Conservation (phyloP, 192 early-diverging fungal genomes). For the Gamsiella multidivaricata region DNA sequence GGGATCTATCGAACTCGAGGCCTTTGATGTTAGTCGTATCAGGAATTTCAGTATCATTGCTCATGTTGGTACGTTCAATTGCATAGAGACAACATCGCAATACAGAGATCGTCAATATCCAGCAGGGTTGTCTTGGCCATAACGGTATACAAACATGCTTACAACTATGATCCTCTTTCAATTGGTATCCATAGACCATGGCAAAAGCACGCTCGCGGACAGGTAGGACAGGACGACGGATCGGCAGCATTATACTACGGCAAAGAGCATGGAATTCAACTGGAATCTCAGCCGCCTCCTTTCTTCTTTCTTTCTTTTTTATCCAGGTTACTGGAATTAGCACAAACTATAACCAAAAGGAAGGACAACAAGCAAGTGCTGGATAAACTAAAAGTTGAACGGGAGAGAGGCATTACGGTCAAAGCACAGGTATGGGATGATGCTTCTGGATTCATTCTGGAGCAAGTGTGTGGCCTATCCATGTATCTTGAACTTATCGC, state of each 20-base stretch:
- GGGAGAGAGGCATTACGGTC: conserved; percentile 96
- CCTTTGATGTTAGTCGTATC: conserved; percentile 82
- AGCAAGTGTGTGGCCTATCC: not conserved
- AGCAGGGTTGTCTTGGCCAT: too few species aligned
- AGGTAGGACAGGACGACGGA: conserved; percentile 35
- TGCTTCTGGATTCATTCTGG: not conserved
- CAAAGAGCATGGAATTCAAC: not conserved
- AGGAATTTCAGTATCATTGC: conserved; percentile 95
- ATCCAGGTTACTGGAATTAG: conserved; percentile 85
- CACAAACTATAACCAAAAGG: conserved; percentile 81
- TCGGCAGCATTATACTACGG: too few species aligned
- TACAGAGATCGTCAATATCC: too few species aligned
- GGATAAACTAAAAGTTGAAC: conserved; percentile 96
- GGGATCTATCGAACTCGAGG: conserved; percentile 64
- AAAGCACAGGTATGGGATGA: conserved; percentile 88
- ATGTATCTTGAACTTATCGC: not conserved
- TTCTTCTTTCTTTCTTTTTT: not conserved
- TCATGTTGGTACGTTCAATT: conserved; percentile 69
- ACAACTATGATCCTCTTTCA: not conserved
- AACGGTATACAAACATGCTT: too few species aligned
- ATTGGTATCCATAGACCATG: conserved; percentile 69
- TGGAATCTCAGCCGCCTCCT: not conserved
- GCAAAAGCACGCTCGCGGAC: conserved; percentile 93
- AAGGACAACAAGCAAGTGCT: conserved; percentile 88
- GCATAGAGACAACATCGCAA: too few species aligned